Evolutionary conservation across 495 filamentous ascomycete genomes (phyloP), one percentile per base, ranked within the genome.

Genomic region (Talaromyces ruber): DNA sequence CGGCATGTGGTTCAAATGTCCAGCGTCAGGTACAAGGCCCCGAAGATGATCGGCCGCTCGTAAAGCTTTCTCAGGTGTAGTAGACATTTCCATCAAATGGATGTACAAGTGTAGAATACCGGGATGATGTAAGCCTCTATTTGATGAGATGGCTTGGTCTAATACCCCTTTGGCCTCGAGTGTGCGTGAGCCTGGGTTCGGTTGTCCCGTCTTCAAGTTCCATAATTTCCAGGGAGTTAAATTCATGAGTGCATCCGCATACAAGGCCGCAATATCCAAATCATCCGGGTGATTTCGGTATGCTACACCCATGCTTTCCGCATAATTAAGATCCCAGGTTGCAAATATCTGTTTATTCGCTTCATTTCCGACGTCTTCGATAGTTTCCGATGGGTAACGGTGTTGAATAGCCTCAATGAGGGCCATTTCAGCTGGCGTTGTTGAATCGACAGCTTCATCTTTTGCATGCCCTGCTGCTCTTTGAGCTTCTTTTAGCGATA

Each of bases 1-100:
- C 0, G 87, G 86, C 87, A 90, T 90, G 64, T 90, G 87, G 54
- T 85, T 79, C n/a, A 90, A 75, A 66, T 90, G 87, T 4, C 87
- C 87, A 0, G 84, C 77, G 59, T 89, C 85, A 0, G 87, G 87
- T 0, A 87, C 79, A 1, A 89, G 76, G 1, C 78, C 79, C 2
- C 86, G 82, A 2, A 90, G 78, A 47, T 77, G 74, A 60, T 88
- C 81, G 0, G 86, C 85, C 6, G 76, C 75, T 2, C 70, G 69
- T 2, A 89, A 69, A 0, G 83, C 87, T 5, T 64, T 67, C 60
- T 88, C 87, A 0, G 87, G 87, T 1, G 77, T 77, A 0, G 69
- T 63, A 3, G 86, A 89, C 86, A 89, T 89, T 66, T 91, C 87
- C 83, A 88, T 87, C 14, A 88, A 75, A 65, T 91, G 88, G 59